Percentiles rank a stretch among this genome's conserved stretches.
Conservation (phyloP, 1,139 yeast species). For the Debaryomyces singareniensis region DNA sequence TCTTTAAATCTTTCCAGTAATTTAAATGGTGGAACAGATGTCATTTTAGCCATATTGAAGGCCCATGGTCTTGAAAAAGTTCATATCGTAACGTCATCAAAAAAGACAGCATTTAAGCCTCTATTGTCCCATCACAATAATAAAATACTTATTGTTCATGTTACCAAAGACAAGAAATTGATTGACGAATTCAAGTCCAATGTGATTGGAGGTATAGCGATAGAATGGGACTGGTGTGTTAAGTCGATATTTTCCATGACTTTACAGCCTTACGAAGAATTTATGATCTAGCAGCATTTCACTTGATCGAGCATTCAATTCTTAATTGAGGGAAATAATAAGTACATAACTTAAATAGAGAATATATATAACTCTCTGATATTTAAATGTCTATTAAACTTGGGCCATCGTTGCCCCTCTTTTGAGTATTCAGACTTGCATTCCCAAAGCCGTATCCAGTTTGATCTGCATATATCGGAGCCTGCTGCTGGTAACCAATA, state of each 20-base stretch:
- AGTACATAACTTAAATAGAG: slow-evolving; percentile 1
- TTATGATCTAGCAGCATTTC: slow-evolving; percentile 15
- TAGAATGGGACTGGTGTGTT: slow-evolving; percentile 71
- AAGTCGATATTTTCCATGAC: slow-evolving; percentile 48
- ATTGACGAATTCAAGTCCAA: slow-evolving; percentile 32
- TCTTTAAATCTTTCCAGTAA: slow-evolving; percentile 54
- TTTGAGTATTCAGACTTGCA: slow-evolving; percentile 27
- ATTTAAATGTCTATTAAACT: slow-evolving; percentile 41
- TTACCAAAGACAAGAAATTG: slow-evolving; percentile 37
- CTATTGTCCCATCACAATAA: slow-evolving; percentile 11
- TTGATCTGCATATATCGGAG: slow-evolving; percentile 39
- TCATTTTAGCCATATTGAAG: slow-evolving; percentile 53
- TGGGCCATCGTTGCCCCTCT: slow-evolving; percentile 34
- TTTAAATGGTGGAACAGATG: slow-evolving; percentile 62
- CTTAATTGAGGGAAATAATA: too few relatives aligned
- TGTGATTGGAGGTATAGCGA: slow-evolving; percentile 23
- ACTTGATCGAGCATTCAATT: too few relatives aligned
- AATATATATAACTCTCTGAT: too few relatives aligned
- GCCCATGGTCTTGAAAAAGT: slow-evolving; percentile 54
- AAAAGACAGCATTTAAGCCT: slow-evolving; percentile 7
- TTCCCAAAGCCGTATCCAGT: slow-evolving; percentile 96
- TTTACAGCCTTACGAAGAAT: slow-evolving; percentile 20
- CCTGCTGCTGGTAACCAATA: slow-evolving; percentile 64
- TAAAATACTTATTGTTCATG: slow-evolving; percentile 30
- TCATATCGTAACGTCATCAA: slow-evolving; percentile 23